A percentile compares a stretch with the other conserved stretches of the same genome.
Conservation (phyloP, 2,329 filamentous ascomycete species). For the Diaporthe velutina region DNA sequence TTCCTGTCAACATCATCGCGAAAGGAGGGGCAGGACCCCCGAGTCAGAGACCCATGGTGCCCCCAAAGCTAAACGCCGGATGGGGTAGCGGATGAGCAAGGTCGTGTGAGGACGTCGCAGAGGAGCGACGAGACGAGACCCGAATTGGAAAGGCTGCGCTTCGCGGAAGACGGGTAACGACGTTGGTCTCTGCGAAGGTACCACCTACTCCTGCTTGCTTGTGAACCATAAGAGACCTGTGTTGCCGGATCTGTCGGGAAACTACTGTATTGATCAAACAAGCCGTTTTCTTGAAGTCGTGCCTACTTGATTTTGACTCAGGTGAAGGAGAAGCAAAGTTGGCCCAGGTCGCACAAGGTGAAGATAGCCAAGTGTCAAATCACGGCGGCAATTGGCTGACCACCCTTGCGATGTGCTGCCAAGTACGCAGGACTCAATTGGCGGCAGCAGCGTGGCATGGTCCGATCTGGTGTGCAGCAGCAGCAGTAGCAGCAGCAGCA, state of each 20-base stretch:
- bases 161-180: constrained; percentile 30
- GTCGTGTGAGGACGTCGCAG: constrained; percentile 31
- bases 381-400: constrained; percentile 19
- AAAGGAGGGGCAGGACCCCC: neutral
- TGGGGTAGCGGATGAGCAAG: constrained; percentile 11
- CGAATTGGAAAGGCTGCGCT: constrained; percentile 17
- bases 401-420: constrained; percentile 5
- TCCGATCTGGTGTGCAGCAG: constrained; percentile 32
- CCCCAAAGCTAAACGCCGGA: constrained; percentile 29
- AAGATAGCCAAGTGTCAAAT: constrained; percentile 7
- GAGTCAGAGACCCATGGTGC: constrained; percentile 32
- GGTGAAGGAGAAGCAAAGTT: neutral
- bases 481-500: neutral
- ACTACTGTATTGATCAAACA: constrained; percentile 16
- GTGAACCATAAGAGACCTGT: constrained; percentile 2
- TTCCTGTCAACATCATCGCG: neutral
- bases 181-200: constrained; percentile 20
- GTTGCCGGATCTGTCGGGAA: constrained; percentile 26
- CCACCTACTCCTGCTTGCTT: constrained; percentile 11
- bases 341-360: constrained; percentile 24
- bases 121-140: constrained; percentile 24
- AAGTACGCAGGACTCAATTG: neutral
- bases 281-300: constrained; percentile 3
- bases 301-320: neutral
- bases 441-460: constrained; percentile 18